Percentiles rank a stretch among this genome's conserved stretches.
Evolutionary conservation across 208 protist genomes (phyloP).

Genomic region (Wallacemonas collosoma): DNA sequence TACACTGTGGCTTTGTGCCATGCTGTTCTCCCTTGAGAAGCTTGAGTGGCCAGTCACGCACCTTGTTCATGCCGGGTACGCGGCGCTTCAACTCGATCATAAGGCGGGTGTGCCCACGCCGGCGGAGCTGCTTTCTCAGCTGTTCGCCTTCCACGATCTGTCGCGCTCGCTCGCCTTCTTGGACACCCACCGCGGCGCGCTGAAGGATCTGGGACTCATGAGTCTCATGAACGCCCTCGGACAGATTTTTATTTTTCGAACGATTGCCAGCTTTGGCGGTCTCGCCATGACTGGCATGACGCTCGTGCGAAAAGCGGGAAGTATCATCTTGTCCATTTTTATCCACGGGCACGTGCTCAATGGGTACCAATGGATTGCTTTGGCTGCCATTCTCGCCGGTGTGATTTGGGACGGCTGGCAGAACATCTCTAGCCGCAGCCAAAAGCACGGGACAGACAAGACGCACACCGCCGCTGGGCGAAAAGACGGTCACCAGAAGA

Average conservation of each 20-base stretch:
- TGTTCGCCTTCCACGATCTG: constrained; percentile 59
- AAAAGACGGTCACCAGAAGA: neutral
- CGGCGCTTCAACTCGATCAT: constrained; percentile 3
- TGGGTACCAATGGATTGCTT: constrained; percentile 51
- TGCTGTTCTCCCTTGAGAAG: constrained; percentile 41
- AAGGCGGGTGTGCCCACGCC: constrained; percentile 6
- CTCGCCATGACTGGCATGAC: constrained; percentile 83
- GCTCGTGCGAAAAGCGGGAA: constrained; percentile 76
- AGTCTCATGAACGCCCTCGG: constrained; percentile 68
- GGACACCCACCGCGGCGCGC: constrained; percentile 44
- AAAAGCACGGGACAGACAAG: neutral
- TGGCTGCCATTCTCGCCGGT: constrained; percentile 54
- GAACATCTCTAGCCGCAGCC: constrained; percentile 29
- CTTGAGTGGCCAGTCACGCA: constrained; percentile 18
- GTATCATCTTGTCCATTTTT: constrained; percentile 77
- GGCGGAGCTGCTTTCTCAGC: neutral
- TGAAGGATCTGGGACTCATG: constrained; percentile 62
- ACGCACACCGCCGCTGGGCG: neutral
- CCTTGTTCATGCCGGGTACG: constrained; percentile 18
- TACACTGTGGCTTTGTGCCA: constrained; percentile 35
- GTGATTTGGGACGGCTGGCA: constrained; percentile 59
- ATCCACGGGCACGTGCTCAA: constrained; percentile 66
- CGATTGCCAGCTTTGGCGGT: constrained; percentile 77
- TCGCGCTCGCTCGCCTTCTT: constrained; percentile 56
- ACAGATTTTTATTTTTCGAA: constrained; percentile 84